Base-by-base conservation (phyloP, 805 yeast genomes). In the Scheffersomyces ergatensis region DNA sequence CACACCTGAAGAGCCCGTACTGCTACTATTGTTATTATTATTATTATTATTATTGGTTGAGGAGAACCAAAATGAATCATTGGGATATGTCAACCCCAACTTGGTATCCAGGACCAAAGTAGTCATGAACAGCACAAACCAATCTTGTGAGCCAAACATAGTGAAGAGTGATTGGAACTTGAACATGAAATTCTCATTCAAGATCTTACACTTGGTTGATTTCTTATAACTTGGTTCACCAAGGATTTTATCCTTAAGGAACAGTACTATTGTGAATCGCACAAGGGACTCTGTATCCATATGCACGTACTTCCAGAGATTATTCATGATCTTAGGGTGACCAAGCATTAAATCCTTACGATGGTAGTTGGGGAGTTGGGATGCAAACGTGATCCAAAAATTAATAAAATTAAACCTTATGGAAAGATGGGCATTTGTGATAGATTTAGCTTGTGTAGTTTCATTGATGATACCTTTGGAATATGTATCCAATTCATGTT, bases 181-280 rank as follows among this genome's bases (percentile, higher is more conserved):
- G 20, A 73, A 70, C 43, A 89, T 54, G 17, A 83, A 77, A 70
- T 85, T 78, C 55, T 90, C 97, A 50, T 87, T 88, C 53, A 92
- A 75, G 13, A 89, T 74, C 44, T 80, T 78, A 45, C 88, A 76
- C 57, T 89, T 90, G 0, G 89, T 76, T 44, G 82, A 67, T 52
- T 81, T 83, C 49, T 78, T 78, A 55, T 81, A 84, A 11, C 74
- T 62, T 2, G 66, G 53, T 48, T 90, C 97, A 20, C 64, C 57
- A 26, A 88, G 53, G 2, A 90, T 73, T 17, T 67, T 63, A 1
- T 62, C 54, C 14, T 71, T 77, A 42, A 88, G 63, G 19, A 79
- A 70, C 0, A 60, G 56, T 2, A 87, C 41, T 0, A 83, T 65
- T 0, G 42, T 41, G 11, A 82, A 54, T 4, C 43, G 37, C 3